Evolutionary conservation across 78 protist genomes (phyloP).

Genomic region (Bigelowiella natans): DNA sequence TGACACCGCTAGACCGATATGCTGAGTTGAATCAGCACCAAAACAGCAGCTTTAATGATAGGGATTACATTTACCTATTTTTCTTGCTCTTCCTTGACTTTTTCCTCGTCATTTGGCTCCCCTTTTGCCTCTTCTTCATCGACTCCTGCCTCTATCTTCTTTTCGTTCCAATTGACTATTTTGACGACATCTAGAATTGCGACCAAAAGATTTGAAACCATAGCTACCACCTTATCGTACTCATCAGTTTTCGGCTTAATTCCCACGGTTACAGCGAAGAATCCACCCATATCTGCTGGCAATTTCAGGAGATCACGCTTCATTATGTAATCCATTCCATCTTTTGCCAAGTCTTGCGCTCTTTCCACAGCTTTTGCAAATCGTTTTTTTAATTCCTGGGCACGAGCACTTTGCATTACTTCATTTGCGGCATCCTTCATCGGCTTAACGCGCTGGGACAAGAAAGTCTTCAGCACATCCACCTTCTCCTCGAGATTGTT

Average conservation of each 20-base stretch:
- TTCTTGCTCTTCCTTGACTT: too few relatives aligned
- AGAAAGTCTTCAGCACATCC: not conserved
- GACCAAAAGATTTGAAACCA: not conserved
- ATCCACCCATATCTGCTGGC: not conserved
- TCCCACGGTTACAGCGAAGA: not conserved
- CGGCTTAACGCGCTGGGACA: not conserved
- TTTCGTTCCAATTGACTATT: not conserved
- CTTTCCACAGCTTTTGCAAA: not conserved
- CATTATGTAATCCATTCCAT: not conserved
- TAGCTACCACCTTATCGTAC: not conserved
- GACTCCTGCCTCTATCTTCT: not conserved
- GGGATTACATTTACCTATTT: too few relatives aligned
- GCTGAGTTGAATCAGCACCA: too few relatives aligned
- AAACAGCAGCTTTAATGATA: too few relatives aligned
- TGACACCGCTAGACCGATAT: too few relatives aligned
- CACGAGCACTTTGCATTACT: not conserved
- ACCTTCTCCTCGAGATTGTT: not conserved
- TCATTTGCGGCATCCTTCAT: not conserved
- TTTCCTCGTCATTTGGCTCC: not conserved
- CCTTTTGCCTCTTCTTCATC: not conserved
- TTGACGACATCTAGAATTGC: not conserved
- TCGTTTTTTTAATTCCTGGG: not conserved
- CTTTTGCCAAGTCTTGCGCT: not conserved
- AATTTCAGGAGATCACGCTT: not conserved
- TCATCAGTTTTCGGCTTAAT: not conserved